Percentiles rank a stretch among this genome's conserved stretches.
phyloP scores from a whole-genome alignment of 2,329 filamentous ascomycete genomes.

The Ceratocystis colombiana region DNA sequence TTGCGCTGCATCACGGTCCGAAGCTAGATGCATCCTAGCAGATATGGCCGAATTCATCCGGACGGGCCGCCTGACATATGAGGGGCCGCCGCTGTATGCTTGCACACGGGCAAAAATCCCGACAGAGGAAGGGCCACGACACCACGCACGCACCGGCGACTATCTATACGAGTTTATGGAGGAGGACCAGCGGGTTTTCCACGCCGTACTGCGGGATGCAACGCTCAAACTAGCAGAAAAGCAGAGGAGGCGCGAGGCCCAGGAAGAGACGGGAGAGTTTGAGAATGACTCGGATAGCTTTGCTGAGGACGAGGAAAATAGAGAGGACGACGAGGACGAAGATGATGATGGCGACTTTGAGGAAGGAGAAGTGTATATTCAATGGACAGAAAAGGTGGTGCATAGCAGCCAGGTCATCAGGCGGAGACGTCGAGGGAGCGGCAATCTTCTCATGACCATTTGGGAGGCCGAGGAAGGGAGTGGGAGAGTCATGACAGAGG shows the following conservation, averaged over 20 bases:
- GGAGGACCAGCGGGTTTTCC: conserved; percentile 2
- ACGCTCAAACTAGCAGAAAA: not conserved
- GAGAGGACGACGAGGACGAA: not conserved
- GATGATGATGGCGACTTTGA: not conserved
- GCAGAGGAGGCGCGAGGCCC: not conserved
- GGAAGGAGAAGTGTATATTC: not conserved
- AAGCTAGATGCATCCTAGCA: not conserved
- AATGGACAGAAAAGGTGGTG: conserved; percentile 5
- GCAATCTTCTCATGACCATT: conserved; percentile 4
- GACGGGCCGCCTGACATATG: not conserved
- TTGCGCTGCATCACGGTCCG: not conserved
- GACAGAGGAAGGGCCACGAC: not conserved
- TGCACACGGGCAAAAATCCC: not conserved
- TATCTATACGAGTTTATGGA: not conserved
- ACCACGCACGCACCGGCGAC: not conserved
- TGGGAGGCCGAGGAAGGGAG: conserved; percentile 9
- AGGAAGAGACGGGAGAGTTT: not conserved
- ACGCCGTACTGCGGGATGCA: not conserved
- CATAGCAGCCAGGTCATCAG: conserved; percentile 7
- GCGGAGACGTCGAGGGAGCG: not conserved
- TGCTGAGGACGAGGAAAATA: not conserved
- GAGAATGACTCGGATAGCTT: not conserved
- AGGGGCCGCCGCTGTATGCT: not conserved
- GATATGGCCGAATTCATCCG: not conserved
- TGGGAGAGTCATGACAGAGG: not conserved